Percentiles rank a stretch among this genome's conserved stretches.
Evolutionary conservation across 768 basidiomycete species (phyloP).

Genomic region (Boletus edulis): DNA sequence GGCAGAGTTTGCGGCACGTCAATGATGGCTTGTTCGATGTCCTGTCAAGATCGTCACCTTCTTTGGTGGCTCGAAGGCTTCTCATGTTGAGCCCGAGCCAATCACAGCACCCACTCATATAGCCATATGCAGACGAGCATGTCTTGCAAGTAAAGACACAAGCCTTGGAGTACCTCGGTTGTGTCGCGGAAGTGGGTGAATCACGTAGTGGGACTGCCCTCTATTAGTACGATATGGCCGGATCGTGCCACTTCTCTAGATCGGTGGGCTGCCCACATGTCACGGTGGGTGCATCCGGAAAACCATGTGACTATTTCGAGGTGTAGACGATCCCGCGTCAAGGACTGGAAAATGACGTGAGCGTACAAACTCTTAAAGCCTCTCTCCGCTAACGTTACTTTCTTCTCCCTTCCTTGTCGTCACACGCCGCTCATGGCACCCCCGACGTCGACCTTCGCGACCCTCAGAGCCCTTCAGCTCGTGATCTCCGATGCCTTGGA

Average conservation of each 20-base stretch:
- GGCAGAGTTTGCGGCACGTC: slow-evolving; percentile 7
- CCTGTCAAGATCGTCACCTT: slow-evolving; percentile 26
- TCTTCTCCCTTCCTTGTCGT: slow-evolving; percentile 6
- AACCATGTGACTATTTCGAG: slow-evolving; percentile 17
- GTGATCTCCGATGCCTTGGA: slow-evolving; percentile 67
- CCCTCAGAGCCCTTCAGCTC: slow-evolving; percentile 59
- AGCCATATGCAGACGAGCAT: not conserved
- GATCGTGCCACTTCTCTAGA: slow-evolving; percentile 11
- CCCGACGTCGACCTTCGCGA: slow-evolving; percentile 56
- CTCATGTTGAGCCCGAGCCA: not conserved
- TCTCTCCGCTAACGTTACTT: not conserved
- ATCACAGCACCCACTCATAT: slow-evolving; percentile 10
- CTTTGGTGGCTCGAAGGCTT: slow-evolving; percentile 12
- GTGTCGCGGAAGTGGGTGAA: no score
- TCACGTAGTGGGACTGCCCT: no score
- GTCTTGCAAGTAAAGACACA: no score
- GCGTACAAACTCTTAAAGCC: slow-evolving; percentile 11
- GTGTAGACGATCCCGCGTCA: not conserved
- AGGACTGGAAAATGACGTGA: slow-evolving; percentile 6
- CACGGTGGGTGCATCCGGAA: slow-evolving; percentile 10
- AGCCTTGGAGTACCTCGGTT: no score
- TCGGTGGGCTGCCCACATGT: slow-evolving; percentile 6
- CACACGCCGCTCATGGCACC: slow-evolving; percentile 21
- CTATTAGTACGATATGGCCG: not conserved
- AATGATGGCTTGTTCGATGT: slow-evolving; percentile 17